A percentile compares a stretch with the other conserved stretches of the same genome.
Conservation (phyloP, 805 yeast genomes). For the Candida parachauliodes region DNA sequence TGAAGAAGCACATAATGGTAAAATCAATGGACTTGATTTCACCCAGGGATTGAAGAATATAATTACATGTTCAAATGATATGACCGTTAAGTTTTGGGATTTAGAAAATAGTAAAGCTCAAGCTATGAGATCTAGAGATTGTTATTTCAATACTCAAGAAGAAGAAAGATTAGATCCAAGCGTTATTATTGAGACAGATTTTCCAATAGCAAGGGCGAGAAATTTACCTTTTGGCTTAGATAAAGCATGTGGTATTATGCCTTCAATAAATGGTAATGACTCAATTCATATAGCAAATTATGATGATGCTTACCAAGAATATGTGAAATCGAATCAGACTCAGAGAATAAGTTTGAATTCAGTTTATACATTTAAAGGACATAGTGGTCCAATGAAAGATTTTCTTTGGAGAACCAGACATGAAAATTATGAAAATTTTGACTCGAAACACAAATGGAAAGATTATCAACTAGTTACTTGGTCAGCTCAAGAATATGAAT, state of each 20-base stretch:
- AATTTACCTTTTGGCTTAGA: slow-evolving; percentile 81
- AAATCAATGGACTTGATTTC: slow-evolving; percentile 88
- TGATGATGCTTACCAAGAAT: slow-evolving; percentile 30
- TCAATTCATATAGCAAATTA: slow-evolving; percentile 54
- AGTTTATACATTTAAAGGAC: slow-evolving; percentile 68
- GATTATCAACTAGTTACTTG: slow-evolving; percentile 92
- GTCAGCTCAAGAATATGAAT: slow-evolving; percentile 79
- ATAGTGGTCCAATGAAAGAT: slow-evolving; percentile 79
- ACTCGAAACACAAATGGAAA: slow-evolving; percentile 55
- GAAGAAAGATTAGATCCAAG: slow-evolving; percentile 36
- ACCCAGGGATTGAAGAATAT: slow-evolving; percentile 56
- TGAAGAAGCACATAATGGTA: slow-evolving; percentile 69
- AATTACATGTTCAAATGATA: slow-evolving; percentile 83
- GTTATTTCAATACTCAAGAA: slow-evolving; percentile 15
- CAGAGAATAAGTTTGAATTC: slow-evolving; percentile 35
- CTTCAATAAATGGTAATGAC: slow-evolving; percentile 80
- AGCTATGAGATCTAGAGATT: slow-evolving; percentile 13
- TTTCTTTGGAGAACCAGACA: slow-evolving; percentile 74
- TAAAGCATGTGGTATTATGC: slow-evolving; percentile 80
- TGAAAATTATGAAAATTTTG: slow-evolving; percentile 41
- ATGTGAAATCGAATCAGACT: slow-evolving; percentile 22
- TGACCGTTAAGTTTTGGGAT: slow-evolving; percentile 80
- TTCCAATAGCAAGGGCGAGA: slow-evolving; percentile 87
- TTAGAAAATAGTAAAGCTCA: slow-evolving; percentile 27
- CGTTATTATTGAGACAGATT: slow-evolving; percentile 63